These are phyloP conservation scores for Dorcoceras hygrometricum DNA, from an alignment of 257 asterid genomes.

Conservation along the genomic window DNA sequence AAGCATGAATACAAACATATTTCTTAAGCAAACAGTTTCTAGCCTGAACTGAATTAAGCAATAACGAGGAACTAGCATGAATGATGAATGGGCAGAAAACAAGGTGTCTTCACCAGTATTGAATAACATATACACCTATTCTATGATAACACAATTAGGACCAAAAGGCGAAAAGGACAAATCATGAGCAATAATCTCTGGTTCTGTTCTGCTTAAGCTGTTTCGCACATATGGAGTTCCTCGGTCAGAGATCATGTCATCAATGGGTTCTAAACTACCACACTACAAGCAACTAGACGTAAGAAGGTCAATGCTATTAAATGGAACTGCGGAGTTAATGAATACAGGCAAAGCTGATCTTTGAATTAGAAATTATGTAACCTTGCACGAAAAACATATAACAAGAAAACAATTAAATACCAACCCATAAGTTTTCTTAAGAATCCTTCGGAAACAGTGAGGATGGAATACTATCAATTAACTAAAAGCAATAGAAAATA, in stretches of 20 bases:
- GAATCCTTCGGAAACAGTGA: conserved; percentile 4
- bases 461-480: conserved; percentile 7
- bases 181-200: too few species aligned
- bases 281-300: neutral
- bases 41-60: neutral
- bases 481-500: conserved; percentile 12
- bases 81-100: too few species aligned
- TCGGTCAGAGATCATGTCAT: neutral
- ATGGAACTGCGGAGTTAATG: neutral
- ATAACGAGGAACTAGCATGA: neutral
- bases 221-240: neutral
- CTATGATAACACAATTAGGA: too few species aligned
- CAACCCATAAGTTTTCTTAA: conserved; percentile 14
- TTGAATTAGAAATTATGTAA: too few species aligned
- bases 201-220: too few species aligned
- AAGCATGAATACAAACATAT: neutral
- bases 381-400: conserved; percentile 16
- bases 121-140: neutral
- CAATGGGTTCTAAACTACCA: neutral
- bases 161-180: too few species aligned
- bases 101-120: neutral
- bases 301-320: conserved; percentile 3
- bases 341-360: conserved; percentile 5
- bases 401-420: conserved; percentile 1
- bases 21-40: conserved; percentile 8